Conservation (phyloP, 2,329 filamentous ascomycete species). For the Capronia americana region DNA sequence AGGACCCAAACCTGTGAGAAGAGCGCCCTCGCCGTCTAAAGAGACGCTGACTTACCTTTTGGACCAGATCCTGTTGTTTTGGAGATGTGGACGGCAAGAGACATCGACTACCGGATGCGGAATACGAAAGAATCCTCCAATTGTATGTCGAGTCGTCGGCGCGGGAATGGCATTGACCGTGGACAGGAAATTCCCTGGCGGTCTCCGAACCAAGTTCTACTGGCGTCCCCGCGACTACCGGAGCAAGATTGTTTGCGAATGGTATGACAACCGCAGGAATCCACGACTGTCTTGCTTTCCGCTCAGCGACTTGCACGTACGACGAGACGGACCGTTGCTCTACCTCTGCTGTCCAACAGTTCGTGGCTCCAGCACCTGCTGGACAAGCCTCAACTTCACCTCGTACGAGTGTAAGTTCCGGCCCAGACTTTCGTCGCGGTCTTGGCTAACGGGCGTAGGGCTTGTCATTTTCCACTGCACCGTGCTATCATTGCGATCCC, state of each 20-base stretch:
- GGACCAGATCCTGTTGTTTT: constrained; percentile 29
- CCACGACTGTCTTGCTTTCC: constrained; percentile 57
- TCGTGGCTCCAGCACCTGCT: constrained; percentile 44
- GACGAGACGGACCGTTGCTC: constrained; percentile 48
- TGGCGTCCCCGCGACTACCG: constrained; percentile 59
- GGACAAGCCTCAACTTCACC: constrained; percentile 62
- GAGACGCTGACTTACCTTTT: constrained; percentile 5
- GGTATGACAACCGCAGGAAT: constrained; percentile 50
- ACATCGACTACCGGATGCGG: constrained; percentile 24
- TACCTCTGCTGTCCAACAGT: constrained; percentile 47
- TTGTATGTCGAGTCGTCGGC: constrained; percentile 18
- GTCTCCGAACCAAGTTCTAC: constrained; percentile 50
- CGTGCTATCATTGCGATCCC: constrained; percentile 63
- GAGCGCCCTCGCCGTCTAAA: neutral
- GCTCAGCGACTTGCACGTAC: constrained; percentile 54
- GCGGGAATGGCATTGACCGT: constrained; percentile 2
- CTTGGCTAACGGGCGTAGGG: constrained; percentile 43
- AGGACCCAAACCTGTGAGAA: constrained; percentile 33
- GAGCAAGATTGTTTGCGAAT: constrained; percentile 61
- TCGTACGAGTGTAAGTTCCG: constrained; percentile 58
- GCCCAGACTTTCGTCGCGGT: constrained; percentile 19
- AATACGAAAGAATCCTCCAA: constrained; percentile 32
- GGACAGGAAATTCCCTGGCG: constrained; percentile 35
- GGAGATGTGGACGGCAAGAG: constrained; percentile 18
- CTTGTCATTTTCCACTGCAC: constrained; percentile 65